These are phyloP conservation scores for Apiospora marii DNA, from an alignment of 2,329 filamentous ascomycete species.

Conservation along the genomic window DNA sequence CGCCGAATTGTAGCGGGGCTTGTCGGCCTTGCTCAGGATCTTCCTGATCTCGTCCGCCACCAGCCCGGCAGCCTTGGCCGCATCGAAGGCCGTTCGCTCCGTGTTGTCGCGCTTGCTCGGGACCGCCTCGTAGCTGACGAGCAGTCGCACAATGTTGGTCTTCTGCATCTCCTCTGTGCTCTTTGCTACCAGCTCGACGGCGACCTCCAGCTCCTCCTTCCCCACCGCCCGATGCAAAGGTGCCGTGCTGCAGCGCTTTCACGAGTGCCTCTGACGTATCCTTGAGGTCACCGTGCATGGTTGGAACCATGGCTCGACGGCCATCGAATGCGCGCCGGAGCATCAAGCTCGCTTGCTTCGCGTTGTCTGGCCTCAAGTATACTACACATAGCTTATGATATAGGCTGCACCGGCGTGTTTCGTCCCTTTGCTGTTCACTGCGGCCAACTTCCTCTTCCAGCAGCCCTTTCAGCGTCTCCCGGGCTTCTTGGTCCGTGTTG, in stretches of 20 bases:
- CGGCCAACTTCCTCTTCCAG: conserved; percentile 33
- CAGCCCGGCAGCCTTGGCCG: conserved; percentile 34
- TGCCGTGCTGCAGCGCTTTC: conserved; percentile 34
- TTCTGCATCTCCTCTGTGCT: conserved; percentile 35
- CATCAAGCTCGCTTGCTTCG: conserved; percentile 33
- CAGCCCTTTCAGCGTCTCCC: conserved; percentile 32
- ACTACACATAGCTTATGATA: conserved; percentile 41
- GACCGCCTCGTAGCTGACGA: conserved; percentile 35
- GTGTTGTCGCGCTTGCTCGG: conserved; percentile 32
- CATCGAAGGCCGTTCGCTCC: conserved; percentile 31
- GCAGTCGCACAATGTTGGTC: conserved; percentile 29
- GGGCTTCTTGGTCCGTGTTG: conserved; percentile 34
- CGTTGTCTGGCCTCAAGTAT: conserved; percentile 32
- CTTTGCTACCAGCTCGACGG: conserved; percentile 37
- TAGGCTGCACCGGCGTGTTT: conserved; percentile 34
- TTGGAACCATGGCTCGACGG: conserved; percentile 31
- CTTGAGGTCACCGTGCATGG: conserved; percentile 27
- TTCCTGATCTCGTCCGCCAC: conserved; percentile 32
- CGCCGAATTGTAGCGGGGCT: not conserved
- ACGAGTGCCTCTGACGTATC: conserved; percentile 39
- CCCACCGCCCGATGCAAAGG: conserved; percentile 39
- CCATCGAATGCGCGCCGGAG: conserved; percentile 36
- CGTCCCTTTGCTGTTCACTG: conserved; percentile 29
- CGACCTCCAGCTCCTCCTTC: conserved; percentile 36
- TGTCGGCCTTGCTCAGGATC: conserved; percentile 28